These are phyloP conservation scores for Guyanaporus albipodus DNA, from an alignment of 768 basidiomycete species.

Conservation along the genomic window DNA sequence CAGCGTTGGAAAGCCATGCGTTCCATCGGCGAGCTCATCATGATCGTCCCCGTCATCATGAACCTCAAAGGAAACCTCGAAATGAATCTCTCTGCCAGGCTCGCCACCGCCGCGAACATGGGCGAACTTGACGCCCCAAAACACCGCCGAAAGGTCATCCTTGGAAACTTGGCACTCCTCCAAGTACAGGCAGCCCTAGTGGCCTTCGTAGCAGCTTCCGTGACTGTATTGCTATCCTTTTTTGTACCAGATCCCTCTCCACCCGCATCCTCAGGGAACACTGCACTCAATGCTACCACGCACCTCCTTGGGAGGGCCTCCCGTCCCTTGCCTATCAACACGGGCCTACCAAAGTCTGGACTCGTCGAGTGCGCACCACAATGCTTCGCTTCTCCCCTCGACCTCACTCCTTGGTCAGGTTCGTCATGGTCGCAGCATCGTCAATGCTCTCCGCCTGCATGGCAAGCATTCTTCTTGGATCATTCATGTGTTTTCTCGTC, in stretches of 20 bases:
- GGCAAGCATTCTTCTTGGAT: slow-evolving; percentile 77
- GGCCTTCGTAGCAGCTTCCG: slow-evolving; percentile 77
- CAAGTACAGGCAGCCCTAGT: slow-evolving; percentile 93
- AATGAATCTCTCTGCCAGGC: slow-evolving; percentile 95
- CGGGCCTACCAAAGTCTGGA: slow-evolving; percentile 35
- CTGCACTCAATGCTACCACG: slow-evolving; percentile 11
- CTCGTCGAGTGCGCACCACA: slow-evolving; percentile 34
- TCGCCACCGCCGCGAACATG: slow-evolving; percentile 93
- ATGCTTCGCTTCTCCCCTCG: neutral
- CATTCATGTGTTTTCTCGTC: slow-evolving; percentile 87
- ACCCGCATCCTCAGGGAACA: slow-evolving; percentile 3
- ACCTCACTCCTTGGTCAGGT: slow-evolving; percentile 39
- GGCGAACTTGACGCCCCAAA: slow-evolving; percentile 79
- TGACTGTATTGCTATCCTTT: slow-evolving; percentile 70
- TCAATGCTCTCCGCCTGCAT: slow-evolving; percentile 79
- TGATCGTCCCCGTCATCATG: slow-evolving; percentile 90
- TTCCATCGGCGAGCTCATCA: slow-evolving; percentile 90
- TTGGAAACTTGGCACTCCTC: slow-evolving; percentile 80
- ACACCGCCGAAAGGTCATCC: slow-evolving; percentile 59
- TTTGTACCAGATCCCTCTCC: slow-evolving; percentile 42
- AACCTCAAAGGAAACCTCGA: slow-evolving; percentile 99
- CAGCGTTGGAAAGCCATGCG: slow-evolving; percentile 88
- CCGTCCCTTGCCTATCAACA: slow-evolving; percentile 22
- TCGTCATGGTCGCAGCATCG: slow-evolving; percentile 71
- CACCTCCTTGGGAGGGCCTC: slow-evolving; percentile 16